A percentile compares a stretch with the other conserved stretches of the same genome.
Evolutionary conservation across 352 stramenopile species (phyloP).

Genomic region (Peronospora tabacina): DNA sequence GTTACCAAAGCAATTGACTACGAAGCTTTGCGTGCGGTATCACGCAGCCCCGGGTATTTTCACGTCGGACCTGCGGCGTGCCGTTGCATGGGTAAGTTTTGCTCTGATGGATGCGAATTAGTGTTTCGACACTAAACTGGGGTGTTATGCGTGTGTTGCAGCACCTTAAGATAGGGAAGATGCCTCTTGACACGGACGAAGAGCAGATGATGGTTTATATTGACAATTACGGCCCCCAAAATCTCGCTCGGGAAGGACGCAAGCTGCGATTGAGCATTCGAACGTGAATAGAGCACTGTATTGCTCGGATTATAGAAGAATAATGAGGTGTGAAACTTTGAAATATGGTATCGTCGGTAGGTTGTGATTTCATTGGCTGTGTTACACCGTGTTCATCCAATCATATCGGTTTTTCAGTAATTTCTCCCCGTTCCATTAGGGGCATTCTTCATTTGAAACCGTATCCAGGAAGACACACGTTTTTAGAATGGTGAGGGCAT

Average conservation of each 20-base stretch:
- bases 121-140: slow-evolving; percentile 7
- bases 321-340: no score
- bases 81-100: slow-evolving; percentile 46
- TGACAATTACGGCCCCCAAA: slow-evolving; percentile 37
- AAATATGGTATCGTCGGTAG: neutral
- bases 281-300: slow-evolving; percentile 15
- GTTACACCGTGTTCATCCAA: slow-evolving; percentile 4
- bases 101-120: neutral
- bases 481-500: slow-evolving; percentile 4
- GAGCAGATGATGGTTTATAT: slow-evolving; percentile 58
- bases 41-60: slow-evolving; percentile 64
- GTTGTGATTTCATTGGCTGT: slow-evolving; percentile 3
- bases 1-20: slow-evolving; percentile 69
- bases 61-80: slow-evolving; percentile 56
- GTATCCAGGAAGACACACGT: neutral
- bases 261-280: slow-evolving; percentile 53
- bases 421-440: neutral
- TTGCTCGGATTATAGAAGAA: neutral
- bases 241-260: slow-evolving; percentile 52
- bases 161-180: slow-evolving; percentile 53
- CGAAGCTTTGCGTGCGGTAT: slow-evolving; percentile 69
- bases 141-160: slow-evolving; percentile 26
- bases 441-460: slow-evolving; percentile 10
- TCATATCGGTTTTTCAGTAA: neutral
- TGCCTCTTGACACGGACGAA: slow-evolving; percentile 47